Base-by-base conservation (phyloP, 371 early-diverging fungal species). In the Sporodiniella umbellata region DNA sequence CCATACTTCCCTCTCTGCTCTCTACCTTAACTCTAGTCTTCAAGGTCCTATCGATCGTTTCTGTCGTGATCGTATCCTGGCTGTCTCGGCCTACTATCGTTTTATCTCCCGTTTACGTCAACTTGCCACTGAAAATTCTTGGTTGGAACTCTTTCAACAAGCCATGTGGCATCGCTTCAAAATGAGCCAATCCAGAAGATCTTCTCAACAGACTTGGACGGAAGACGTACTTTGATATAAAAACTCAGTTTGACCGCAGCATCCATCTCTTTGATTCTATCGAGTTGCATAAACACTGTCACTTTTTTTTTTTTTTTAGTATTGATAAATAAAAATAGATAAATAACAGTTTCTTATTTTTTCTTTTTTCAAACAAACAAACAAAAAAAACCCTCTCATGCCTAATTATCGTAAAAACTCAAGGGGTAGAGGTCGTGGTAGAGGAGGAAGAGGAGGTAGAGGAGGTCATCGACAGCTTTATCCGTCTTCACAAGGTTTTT, bases 51-150 rank as follows among this genome's bases (percentile, higher is more conserved):
- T 86, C 17, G 87, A 88, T 61, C 67, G 85, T 10, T 87, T 83
- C 56, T 88, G 88, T 60, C 66, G 84, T n/a, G 90, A 89, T 48
- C 71, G 85, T 15, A 51, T 87, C n/a, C 70, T 79, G 6, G 70
- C 84, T 19, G 86, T 85, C 0, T 64, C 72, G 12, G 88, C 83
- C 47, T 86, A 86, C 48, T 87, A 77, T 56, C 68, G 69, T 10
- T 87, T 81, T 62, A 64, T 86, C 51, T n/a, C n/a, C n/a, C n/a
- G 62, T 69, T 5, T 78, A 83, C 48, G 51, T 86, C 30, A 71
- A 76, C 14, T 73, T 77, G 30, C 28, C 78, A 22, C 64, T 79
- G 45, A 69, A 70, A 1, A 75, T 86, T 8, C 57, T 83, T 1
- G 12, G 14, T 45, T 86, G 45, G 75, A 66, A n/a, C 72, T 80